These are phyloP conservation scores for Magnusiomyces tetraspermus DNA, from an alignment of 1,139 yeast species.

Conservation along the genomic window DNA sequence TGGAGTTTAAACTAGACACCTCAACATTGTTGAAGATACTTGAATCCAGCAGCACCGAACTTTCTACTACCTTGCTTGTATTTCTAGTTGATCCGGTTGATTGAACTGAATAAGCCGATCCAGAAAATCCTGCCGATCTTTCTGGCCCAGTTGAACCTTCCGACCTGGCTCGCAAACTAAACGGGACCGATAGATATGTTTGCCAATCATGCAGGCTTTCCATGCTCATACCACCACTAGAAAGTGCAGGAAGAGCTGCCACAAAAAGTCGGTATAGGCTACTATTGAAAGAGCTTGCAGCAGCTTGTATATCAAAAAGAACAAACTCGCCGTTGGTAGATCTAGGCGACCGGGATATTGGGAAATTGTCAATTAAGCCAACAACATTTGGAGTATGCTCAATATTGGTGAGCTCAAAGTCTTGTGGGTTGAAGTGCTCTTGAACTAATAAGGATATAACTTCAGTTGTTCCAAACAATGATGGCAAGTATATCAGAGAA, in stretches of 20 bases:
- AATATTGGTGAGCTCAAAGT: constrained; percentile 5
- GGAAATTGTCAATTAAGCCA: constrained; percentile 4
- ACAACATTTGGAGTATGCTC: constrained; percentile 8
- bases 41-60: constrained; percentile 4
- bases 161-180: background rate
- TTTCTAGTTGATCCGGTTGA: background rate
- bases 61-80: constrained; percentile 1
- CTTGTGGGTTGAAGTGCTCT: constrained; percentile 2
- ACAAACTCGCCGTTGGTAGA: constrained; percentile 7
- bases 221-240: background rate
- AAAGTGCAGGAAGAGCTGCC: constrained; percentile 7
- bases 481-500: background rate
- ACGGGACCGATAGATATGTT: constrained; percentile 10
- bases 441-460: background rate
- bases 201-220: constrained; percentile 6
- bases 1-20: constrained; percentile 1
- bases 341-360: constrained; percentile 3
- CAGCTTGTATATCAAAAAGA: constrained; percentile 5
- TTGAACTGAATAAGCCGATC: too few relatives aligned
- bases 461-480: background rate
- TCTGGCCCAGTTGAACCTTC: background rate
- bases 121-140: too few relatives aligned
- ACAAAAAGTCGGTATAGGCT: constrained; percentile 9
- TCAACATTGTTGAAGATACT: constrained; percentile 6
- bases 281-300: background rate